Evolutionary conservation across 768 basidiomycete species (phyloP).

Genomic region (Boletus sp.): DNA sequence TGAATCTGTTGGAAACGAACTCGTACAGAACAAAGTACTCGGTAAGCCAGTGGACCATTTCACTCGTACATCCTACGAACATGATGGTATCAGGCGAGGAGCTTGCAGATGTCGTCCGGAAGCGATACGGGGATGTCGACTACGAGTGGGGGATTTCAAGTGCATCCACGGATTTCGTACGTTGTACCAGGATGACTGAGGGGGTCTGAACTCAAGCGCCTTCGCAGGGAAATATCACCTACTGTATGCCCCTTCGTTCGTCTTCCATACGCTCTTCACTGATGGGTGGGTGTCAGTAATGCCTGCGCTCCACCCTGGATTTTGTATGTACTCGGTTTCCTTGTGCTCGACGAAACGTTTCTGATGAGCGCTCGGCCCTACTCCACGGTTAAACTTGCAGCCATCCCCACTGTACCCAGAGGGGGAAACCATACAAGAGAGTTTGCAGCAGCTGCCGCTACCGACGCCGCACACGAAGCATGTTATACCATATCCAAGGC

Average conservation of each 20-base stretch:
- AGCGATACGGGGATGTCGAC: conserved; percentile 60
- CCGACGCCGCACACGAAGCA: conserved; percentile 58
- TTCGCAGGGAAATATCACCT: conserved; percentile 54
- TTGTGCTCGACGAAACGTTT: not conserved
- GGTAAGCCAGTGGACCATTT: conserved; percentile 33
- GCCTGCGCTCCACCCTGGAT: conserved; percentile 73
- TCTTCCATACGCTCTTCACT: not conserved
- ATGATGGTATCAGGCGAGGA: conserved; percentile 47
- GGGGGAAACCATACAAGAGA: conserved; percentile 78
- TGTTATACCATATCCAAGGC: conserved; percentile 67
- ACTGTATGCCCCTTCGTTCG: conserved; percentile 43
- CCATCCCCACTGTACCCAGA: conserved; percentile 67
- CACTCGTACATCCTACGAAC: not conserved
- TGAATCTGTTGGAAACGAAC: conserved; percentile 43
- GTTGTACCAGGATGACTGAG: conserved; percentile 21
- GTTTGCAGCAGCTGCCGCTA: conserved; percentile 64
- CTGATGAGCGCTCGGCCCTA: not conserved
- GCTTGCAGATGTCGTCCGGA: conserved; percentile 57
- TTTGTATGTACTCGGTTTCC: conserved; percentile 29
- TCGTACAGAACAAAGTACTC: conserved; percentile 65
- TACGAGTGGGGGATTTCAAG: conserved; percentile 63
- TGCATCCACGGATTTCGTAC: conserved; percentile 82
- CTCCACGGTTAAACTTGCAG: conserved; percentile 33
- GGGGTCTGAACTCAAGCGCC: not conserved
- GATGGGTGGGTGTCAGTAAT: conserved; percentile 36